Evolutionary conservation across 495 filamentous ascomycete genomes (phyloP), one percentile per base, ranked within the genome.

Genomic region (Penicillium malachiteum): DNA sequence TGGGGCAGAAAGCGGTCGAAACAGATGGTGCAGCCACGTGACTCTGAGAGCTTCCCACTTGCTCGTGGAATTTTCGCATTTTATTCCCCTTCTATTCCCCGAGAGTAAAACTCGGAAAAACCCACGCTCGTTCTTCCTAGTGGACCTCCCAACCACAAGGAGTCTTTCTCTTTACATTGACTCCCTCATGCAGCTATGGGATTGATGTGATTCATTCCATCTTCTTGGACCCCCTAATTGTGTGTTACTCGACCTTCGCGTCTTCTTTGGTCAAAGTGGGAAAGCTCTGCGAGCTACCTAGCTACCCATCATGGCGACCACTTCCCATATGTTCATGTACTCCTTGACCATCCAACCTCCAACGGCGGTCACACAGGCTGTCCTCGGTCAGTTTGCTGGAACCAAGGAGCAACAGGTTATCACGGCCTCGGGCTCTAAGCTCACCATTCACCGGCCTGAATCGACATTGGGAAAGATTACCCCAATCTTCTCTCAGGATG

Each of bases 241-340:
- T 63, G 48, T 39, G 48, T 41, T 31, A 11, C 37, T 5, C 10
- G 5, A 38, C 34, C 32, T 13, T 4, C 42, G 42, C 30, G n/a
- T 51, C 37, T 13, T 26, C 21, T 40, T 3, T 46, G 43, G 14
- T 13, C 11, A 26, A 46, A 26, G 18, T 30, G 10, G 43, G 26
- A 53, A 53, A 53, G 50, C 39, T 44, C 47, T 40, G 54, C 47
- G 55, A 58, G 56, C 50, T 46, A 50, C 40, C 34, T 55, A 58
- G 43, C 51, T 63, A 62, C 66, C 72, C 81, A 89, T 61, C 74
- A 99, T 99, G 94, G 92, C 94, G 70, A 93, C 91, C 56, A 96
- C 92, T 41, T 96, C 92, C 61, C 91, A 90, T 66, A 95, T 96
- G 91, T 96, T 96, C 70, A 87, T 97, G 81, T 97, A 97, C 78